Conservation (phyloP, 371 early-diverging fungal species). For the Mucor mucedo region DNA sequence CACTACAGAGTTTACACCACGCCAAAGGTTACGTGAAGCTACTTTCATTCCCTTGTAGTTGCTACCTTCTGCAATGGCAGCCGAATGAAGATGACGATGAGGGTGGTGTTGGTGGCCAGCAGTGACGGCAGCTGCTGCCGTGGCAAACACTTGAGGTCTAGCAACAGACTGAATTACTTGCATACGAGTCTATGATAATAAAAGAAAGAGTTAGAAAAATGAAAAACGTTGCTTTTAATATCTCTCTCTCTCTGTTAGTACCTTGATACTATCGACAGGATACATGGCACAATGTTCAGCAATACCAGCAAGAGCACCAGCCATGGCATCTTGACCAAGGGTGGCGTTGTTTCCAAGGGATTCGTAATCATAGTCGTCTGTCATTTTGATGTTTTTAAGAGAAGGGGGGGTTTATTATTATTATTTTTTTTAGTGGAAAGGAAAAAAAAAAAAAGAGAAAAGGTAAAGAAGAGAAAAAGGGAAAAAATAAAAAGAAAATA, state of each 20-base stretch:
- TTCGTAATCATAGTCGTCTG: slow-evolving; percentile 83
- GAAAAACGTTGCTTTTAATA: not conserved
- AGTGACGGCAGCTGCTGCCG: not conserved
- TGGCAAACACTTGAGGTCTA: slow-evolving; percentile 15
- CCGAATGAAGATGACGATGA: slow-evolving; percentile 24
- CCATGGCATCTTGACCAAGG: slow-evolving; percentile 77
- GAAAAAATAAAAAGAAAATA: slow-evolving; percentile 3
- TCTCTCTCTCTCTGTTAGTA: slow-evolving; percentile 38
- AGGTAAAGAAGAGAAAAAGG: slow-evolving; percentile 16
- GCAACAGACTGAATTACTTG: slow-evolving; percentile 66
- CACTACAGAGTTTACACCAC: slow-evolving; percentile 87
- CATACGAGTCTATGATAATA: slow-evolving; percentile 78
- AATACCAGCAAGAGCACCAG: slow-evolving; percentile 94
- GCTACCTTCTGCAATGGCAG: slow-evolving; percentile 13
- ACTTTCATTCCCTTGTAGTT: slow-evolving; percentile 11
- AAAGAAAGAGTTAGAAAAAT: not conserved
- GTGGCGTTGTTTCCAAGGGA: slow-evolving; percentile 79
- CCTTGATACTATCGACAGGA: slow-evolving; percentile 93
- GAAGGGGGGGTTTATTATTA: slow-evolving; percentile 19
- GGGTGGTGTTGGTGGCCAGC: slow-evolving; percentile 13
- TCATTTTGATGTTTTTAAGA: slow-evolving; percentile 25
- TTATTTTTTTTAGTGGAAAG: not conserved
- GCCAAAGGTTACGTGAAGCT: slow-evolving; percentile 71
- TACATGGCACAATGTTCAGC: slow-evolving; percentile 93
- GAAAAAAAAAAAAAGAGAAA: slow-evolving; percentile 8